These are phyloP conservation scores for Candida orba DNA, from an alignment of 805 yeast genomes.

Conservation along the genomic window DNA sequence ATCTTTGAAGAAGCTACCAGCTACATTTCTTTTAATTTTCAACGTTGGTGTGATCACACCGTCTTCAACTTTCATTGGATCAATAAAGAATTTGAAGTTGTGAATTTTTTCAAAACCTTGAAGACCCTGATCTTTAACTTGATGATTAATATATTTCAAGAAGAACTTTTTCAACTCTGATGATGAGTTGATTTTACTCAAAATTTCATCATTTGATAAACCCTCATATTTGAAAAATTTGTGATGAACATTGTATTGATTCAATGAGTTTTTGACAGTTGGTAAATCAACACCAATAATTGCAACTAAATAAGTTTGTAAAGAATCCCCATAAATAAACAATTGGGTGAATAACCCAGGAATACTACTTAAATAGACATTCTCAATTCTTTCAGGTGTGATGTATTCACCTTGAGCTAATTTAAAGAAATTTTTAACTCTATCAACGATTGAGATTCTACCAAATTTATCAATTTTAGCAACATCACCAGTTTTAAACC, in stretches of 20 bases:
- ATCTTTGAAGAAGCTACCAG: constrained; percentile 29
- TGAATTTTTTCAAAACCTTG: constrained; percentile 47
- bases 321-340: constrained; percentile 51
- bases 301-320: constrained; percentile 43
- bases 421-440: constrained; percentile 53
- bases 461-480: constrained; percentile 39
- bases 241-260: constrained; percentile 1
- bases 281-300: constrained; percentile 47
- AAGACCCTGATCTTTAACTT: constrained; percentile 19
- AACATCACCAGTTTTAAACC: constrained; percentile 57
- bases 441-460: constrained; percentile 43
- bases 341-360: constrained; percentile 38
- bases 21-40: constrained; percentile 36
- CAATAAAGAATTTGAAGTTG: constrained; percentile 35
- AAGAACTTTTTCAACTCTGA: constrained; percentile 5
- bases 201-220: constrained; percentile 5
- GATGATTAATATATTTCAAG: constrained; percentile 6
- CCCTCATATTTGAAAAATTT: neutral
- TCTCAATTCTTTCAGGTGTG: constrained; percentile 63
- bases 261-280: constrained; percentile 9
- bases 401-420: constrained; percentile 50
- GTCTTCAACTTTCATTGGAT: constrained; percentile 45
- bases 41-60: constrained; percentile 51
- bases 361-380: constrained; percentile 37
- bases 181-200: constrained; percentile 3